These are phyloP conservation scores for Skeletonema grethae DNA, from an alignment of 108 stramenopile genomes.

Conservation along the genomic window DNA sequence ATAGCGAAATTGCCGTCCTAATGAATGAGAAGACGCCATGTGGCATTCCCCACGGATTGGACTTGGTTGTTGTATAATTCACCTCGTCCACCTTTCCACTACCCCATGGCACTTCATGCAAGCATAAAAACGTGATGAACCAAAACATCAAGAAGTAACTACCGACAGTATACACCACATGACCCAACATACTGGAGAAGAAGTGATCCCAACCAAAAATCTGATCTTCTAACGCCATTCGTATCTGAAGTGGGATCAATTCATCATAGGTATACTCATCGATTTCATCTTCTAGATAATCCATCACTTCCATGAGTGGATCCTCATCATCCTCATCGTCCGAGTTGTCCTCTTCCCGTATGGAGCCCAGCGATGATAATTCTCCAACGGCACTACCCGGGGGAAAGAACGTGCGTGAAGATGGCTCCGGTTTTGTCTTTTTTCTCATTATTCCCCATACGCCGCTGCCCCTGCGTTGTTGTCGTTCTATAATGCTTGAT, in stretches of 20 bases:
- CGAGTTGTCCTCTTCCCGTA: constrained; percentile 5
- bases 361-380: neutral
- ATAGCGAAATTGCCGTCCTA: constrained; percentile 27
- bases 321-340: constrained; percentile 5
- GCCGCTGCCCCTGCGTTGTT: neutral
- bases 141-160: constrained; percentile 53
- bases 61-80: neutral
- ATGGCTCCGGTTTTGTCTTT: neutral
- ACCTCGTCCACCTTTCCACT: neutral
- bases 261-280: constrained; percentile 69
- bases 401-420: neutral
- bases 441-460: constrained; percentile 3
- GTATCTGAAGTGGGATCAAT: constrained; percentile 69
- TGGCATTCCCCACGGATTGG: constrained; percentile 42
- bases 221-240: constrained; percentile 72
- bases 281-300: constrained; percentile 72
- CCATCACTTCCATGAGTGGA: constrained; percentile 56
- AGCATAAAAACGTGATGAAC: constrained; percentile 41
- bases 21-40: constrained; percentile 40
- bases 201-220: constrained; percentile 85
- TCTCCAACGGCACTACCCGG: constrained; percentile 1
- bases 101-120: constrained; percentile 45
- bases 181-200: constrained; percentile 63
- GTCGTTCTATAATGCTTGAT: constrained; percentile 5
- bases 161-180: constrained; percentile 59